Conservation (phyloP, 2,329 filamentous ascomycete species). For the Alternaria brassicicola region DNA sequence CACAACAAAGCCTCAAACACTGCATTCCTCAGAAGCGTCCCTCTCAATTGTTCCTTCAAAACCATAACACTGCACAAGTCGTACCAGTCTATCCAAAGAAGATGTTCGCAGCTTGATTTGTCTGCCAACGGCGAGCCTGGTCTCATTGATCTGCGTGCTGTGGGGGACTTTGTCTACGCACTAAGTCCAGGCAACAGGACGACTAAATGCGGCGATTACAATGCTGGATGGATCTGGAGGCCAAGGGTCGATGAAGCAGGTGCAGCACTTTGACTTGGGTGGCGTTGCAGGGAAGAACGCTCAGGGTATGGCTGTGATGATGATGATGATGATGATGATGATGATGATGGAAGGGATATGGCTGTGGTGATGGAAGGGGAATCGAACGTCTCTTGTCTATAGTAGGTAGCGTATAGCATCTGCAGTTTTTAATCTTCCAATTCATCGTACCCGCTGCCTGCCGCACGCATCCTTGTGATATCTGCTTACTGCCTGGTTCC, state of each 20-base stretch:
- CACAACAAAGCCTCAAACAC: constrained; percentile 23
- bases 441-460: neutral
- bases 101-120: constrained; percentile 47
- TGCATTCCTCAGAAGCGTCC: constrained; percentile 17
- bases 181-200: constrained; percentile 61
- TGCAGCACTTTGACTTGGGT: constrained; percentile 48
- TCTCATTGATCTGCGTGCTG: constrained; percentile 61
- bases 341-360: no score
- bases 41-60: constrained; percentile 30
- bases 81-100: constrained; percentile 29
- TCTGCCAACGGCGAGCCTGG: constrained; percentile 56
- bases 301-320: constrained; percentile 45
- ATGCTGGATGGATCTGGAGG: constrained; percentile 49
- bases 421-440: neutral
- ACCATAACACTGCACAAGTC: constrained; percentile 43
- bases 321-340: no score
- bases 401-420: neutral
- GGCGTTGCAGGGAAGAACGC: constrained; percentile 36
- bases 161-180: constrained; percentile 64
- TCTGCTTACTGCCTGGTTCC: neutral
- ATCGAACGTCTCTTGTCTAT: neutral
- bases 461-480: neutral
- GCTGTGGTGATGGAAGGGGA: constrained; percentile 28
- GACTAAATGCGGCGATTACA: constrained; percentile 40
- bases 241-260: constrained; percentile 32